Percentiles rank a stretch among this genome's conserved stretches.
Evolutionary conservation across 2,329 filamentous ascomycete genomes (phyloP).

Genomic region (Trichophyton equinum): DNA sequence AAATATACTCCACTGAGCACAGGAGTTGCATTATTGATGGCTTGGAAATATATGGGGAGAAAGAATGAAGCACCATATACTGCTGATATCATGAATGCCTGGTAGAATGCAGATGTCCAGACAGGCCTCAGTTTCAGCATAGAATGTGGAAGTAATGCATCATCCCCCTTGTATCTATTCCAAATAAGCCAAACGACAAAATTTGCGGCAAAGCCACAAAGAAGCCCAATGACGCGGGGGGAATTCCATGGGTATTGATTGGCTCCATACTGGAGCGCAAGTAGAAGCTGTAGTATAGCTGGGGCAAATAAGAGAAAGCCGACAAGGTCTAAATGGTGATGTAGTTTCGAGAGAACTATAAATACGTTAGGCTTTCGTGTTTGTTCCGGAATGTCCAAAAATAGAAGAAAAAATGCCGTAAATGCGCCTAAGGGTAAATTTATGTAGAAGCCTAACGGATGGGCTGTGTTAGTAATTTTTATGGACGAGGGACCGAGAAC

Average conservation of each 20-base stretch:
- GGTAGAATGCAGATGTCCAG: conserved; percentile 2
- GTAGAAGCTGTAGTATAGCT: conserved; percentile 24
- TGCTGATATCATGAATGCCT: background rate
- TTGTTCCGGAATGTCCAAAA: conserved; percentile 21
- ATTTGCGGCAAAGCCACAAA: conserved; percentile 20
- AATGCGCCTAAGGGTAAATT: conserved; percentile 26
- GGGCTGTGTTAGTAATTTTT: background rate
- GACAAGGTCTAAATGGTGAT: conserved; percentile 25
- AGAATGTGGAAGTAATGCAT: conserved; percentile 27
- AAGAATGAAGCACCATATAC: conserved; percentile 19
- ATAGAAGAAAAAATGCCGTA: conserved; percentile 18
- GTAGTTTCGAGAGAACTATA: conserved; percentile 17
- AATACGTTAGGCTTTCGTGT: conserved; percentile 13
- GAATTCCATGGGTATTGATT: conserved; percentile 23
- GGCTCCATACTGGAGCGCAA: conserved; percentile 30
- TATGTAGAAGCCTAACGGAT: conserved; percentile 24
- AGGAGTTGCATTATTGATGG: conserved; percentile 25
- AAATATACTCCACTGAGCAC: conserved; percentile 30
- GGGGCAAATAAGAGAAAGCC: conserved; percentile 27
- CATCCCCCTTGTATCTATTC: conserved; percentile 25
- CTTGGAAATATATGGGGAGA: conserved; percentile 32
- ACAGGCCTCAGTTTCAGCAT: conserved; percentile 25
- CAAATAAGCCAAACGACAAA: conserved; percentile 25
- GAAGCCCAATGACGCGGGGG: conserved; percentile 24
- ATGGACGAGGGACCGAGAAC: background rate